Conservation (phyloP, 345 rosid species). For the Brassica carinata region DNA sequence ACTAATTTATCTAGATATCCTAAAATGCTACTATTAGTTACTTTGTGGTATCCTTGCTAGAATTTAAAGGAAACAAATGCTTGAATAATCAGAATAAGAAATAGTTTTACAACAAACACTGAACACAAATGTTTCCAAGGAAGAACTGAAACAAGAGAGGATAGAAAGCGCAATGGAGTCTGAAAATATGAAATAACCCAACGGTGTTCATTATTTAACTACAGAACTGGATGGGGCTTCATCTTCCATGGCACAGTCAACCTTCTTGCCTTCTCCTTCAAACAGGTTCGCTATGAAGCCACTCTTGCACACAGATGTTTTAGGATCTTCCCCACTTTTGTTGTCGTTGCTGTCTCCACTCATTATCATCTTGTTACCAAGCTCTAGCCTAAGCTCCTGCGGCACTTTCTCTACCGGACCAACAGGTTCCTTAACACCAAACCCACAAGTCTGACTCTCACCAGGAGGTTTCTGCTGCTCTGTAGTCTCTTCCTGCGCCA, state of each 20-base stretch:
- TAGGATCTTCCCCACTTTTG: not conserved
- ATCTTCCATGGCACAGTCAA: slow-evolving; percentile 10
- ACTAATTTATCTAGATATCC: no score
- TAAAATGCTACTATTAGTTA: no score
- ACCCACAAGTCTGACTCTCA: slow-evolving; percentile 31
- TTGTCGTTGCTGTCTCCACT: slow-evolving; percentile 8
- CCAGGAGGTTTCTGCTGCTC: slow-evolving; percentile 26
- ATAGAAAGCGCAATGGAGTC: not conserved
- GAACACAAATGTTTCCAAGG: not conserved
- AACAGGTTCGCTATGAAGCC: slow-evolving; percentile 27
- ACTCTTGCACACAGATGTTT: slow-evolving; percentile 6
- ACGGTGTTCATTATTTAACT: not conserved
- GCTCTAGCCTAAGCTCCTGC: slow-evolving; percentile 41
- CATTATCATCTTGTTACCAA: slow-evolving; percentile 33
- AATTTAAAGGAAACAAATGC: no score
- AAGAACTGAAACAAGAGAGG: not conserved
- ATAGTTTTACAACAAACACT: not conserved
- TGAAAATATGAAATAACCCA: not conserved
- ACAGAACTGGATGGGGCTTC: slow-evolving; percentile 20
- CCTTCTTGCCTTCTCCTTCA: slow-evolving; percentile 27
- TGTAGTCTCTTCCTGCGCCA: slow-evolving; percentile 27
- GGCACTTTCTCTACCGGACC: slow-evolving; percentile 30
- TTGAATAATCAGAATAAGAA: no score
- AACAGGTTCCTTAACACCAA: slow-evolving; percentile 29
- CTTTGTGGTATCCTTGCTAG: no score